Conservation (phyloP, 139 green algal genomes). For the Volvox reticuliferus region DNA sequence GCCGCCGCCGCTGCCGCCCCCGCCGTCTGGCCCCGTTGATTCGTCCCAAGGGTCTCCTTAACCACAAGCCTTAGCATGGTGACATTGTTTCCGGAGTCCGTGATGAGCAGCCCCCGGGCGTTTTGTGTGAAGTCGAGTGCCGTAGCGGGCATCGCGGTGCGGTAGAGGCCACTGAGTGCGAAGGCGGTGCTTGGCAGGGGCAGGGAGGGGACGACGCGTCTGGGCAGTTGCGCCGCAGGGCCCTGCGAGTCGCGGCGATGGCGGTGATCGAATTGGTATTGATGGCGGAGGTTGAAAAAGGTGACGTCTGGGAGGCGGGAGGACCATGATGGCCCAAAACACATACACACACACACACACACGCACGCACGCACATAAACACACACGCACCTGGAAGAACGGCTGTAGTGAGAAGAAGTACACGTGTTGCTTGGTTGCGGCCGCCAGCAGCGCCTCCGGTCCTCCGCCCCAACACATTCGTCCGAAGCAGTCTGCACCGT, state of each 20-base stretch:
- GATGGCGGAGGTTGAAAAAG: background rate
- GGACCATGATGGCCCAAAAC: background rate
- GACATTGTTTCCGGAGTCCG: constrained; percentile 54
- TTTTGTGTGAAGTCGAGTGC: constrained; percentile 67
- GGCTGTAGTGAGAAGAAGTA: constrained; percentile 57
- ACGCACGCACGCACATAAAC: background rate
- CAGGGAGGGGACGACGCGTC: background rate
- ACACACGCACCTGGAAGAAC: constrained; percentile 45
- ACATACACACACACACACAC: background rate
- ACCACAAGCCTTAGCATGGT: constrained; percentile 59
- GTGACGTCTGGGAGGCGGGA: background rate
- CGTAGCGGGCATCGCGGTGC: constrained; percentile 20
- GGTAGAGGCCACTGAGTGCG: constrained; percentile 30
- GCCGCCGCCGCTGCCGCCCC: background rate
- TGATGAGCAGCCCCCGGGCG: constrained; percentile 60
- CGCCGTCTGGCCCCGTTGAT: background rate
- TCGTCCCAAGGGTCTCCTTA: background rate
- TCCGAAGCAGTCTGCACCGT: constrained; percentile 50
- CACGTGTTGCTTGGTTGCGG: constrained; percentile 52
- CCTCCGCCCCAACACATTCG: constrained; percentile 61
- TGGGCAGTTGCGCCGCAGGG: background rate
- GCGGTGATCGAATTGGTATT: background rate
- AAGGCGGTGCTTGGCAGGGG: constrained; percentile 55
- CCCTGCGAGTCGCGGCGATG: background rate
- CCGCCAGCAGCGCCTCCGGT: constrained; percentile 47